Conservation (phyloP, 345 rosid species). For the Melastoma malabathricum region DNA sequence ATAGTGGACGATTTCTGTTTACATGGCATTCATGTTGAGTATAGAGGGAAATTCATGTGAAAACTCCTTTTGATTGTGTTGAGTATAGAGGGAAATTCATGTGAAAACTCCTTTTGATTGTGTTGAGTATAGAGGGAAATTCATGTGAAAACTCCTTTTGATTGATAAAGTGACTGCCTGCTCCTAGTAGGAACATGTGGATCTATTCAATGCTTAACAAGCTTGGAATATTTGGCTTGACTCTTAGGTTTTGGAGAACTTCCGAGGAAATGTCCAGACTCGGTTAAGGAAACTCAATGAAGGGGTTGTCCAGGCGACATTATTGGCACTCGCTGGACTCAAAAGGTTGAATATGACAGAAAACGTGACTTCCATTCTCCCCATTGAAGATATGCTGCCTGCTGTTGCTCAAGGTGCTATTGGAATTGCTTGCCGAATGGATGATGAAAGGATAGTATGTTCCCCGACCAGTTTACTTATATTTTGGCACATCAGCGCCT, state of each 20-base stretch:
- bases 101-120: too few species aligned
- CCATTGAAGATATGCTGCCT: conserved; percentile 92
- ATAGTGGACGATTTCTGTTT: too few species aligned
- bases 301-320: conserved; percentile 77
- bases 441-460: conserved; percentile 76
- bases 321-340: conserved; percentile 92
- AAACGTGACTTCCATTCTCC: conserved; percentile 58
- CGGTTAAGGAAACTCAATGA: conserved; percentile 74
- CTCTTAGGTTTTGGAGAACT: conserved; percentile 75
- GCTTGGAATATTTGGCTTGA: conserved; percentile 6
- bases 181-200: background rate
- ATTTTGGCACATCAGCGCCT: too few species aligned
- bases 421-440: conserved; percentile 83
- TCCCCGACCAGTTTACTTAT: background rate
- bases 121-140: too few species aligned
- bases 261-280: conserved; percentile 93
- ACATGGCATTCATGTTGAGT: too few species aligned
- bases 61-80: too few species aligned
- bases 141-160: too few species aligned
- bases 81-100: too few species aligned
- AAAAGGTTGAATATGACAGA: conserved; percentile 85
- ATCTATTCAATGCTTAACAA: background rate
- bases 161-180: background rate
- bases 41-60: too few species aligned
- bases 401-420: conserved; percentile 99